Evolutionary conservation across 306 rosid species (phyloP).

Genomic region (Ochetophila trinervis): DNA sequence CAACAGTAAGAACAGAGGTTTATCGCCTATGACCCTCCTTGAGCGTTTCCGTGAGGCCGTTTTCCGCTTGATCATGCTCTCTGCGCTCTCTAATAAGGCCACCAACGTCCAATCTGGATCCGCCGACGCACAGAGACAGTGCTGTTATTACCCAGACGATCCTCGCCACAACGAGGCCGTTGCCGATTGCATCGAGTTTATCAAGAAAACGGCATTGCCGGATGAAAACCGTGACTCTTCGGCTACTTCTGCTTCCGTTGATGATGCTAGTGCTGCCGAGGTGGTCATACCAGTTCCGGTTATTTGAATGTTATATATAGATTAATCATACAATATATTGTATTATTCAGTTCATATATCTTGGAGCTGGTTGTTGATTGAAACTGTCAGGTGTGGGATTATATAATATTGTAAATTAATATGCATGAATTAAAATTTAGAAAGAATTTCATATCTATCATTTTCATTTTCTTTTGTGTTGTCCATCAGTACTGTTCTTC

Average conservation of each 20-base stretch:
- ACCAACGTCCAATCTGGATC: slow-evolving; percentile 6
- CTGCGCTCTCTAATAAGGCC: slow-evolving; percentile 65
- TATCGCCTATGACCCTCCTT: slow-evolving; percentile 56
- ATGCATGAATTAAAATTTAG: background rate
- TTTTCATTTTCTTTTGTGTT: background rate
- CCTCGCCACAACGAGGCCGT: slow-evolving; percentile 77
- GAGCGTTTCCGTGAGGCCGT: slow-evolving; percentile 88
- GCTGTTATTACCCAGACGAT: slow-evolving; percentile 28
- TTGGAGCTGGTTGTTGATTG: background rate
- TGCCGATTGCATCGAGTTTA: slow-evolving; percentile 88
- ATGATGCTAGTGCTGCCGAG: slow-evolving; percentile 13
- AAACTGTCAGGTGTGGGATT: slow-evolving; percentile 9
- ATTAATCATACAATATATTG: no score
- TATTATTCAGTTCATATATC: background rate
- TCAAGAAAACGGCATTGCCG: slow-evolving; percentile 57
- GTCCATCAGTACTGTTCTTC: background rate
- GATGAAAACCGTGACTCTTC: slow-evolving; percentile 18
- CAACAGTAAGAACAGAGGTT: slow-evolving; percentile 34
- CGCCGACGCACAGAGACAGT: slow-evolving; percentile 21
- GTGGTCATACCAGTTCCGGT: slow-evolving; percentile 21
- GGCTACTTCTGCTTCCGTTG: no score
- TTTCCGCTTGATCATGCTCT: slow-evolving; percentile 73
- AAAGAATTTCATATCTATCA: background rate
- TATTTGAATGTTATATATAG: slow-evolving; percentile 9
- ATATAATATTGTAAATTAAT: slow-evolving; percentile 15